These are phyloP conservation scores for Cucurbita maxima DNA, from an alignment of 306 rosid species.

Conservation along the genomic window DNA sequence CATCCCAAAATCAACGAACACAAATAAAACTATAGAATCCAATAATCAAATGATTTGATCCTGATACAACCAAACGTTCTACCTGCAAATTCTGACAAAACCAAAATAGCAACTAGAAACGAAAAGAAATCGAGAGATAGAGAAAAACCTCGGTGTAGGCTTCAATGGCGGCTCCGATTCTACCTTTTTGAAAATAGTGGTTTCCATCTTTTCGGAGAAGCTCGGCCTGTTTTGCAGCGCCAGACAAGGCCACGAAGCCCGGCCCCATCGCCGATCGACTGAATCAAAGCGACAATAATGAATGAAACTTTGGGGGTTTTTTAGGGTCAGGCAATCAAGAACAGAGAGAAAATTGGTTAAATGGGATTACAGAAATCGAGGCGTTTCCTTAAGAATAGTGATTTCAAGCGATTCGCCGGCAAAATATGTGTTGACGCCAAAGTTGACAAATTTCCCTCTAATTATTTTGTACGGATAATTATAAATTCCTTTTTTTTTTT, in stretches of 20 bases:
- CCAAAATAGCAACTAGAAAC: not conserved
- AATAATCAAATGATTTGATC: not conserved
- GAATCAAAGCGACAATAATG: not conserved
- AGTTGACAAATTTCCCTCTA: not conserved
- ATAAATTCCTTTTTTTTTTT: no score
- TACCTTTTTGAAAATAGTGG: constrained; percentile 56
- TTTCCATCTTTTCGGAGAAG: constrained; percentile 55
- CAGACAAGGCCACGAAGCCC: constrained; percentile 15
- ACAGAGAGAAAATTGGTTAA: not conserved
- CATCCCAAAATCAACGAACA: not conserved
- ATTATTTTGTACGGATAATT: not conserved
- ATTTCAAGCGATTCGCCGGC: not conserved
- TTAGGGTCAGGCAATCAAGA: not conserved
- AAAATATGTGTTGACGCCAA: not conserved
- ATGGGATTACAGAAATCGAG: not conserved
- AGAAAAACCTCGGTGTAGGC: constrained; percentile 71
- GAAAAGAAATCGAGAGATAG: not conserved
- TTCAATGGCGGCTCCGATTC: constrained; percentile 81
- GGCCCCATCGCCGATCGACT: constrained; percentile 26
- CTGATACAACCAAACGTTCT: not conserved
- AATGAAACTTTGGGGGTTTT: not conserved
- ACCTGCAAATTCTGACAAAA: not conserved
- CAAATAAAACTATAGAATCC: not conserved
- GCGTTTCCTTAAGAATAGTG: not conserved
- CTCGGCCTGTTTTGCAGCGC: constrained; percentile 49